These are phyloP conservation scores for Backusella tuberculispora DNA, from an alignment of 192 early-diverging fungal genomes.

Conservation along the genomic window DNA sequence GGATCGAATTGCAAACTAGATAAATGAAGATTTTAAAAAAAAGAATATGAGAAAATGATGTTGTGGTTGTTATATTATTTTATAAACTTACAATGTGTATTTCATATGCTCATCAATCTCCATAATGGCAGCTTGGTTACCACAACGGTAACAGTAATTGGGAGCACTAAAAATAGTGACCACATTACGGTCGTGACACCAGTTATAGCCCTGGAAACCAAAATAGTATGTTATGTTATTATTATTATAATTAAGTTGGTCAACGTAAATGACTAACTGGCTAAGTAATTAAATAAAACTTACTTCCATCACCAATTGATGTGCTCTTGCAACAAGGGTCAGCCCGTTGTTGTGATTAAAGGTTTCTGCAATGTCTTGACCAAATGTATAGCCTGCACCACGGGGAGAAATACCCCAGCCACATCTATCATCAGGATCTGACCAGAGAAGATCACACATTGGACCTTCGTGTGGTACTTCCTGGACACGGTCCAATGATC, in stretches of 20 bases:
- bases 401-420: conserved; percentile 89
- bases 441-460: conserved; percentile 90
- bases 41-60: background rate
- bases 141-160: conserved; percentile 99
- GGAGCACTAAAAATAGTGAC: conserved; percentile 99
- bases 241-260: background rate
- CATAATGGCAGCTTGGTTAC: conserved; percentile 99
- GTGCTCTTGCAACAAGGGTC: conserved; percentile 94
- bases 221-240: background rate
- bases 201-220: conserved; percentile 86
- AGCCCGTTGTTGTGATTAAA: conserved; percentile 96
- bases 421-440: conserved; percentile 85
- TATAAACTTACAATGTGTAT: conserved; percentile 87
- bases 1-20: conserved; percentile 92
- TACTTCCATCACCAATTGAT: conserved; percentile 92
- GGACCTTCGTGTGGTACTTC: conserved; percentile 88
- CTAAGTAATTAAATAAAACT: background rate
- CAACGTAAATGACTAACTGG: background rate
- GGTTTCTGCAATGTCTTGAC: conserved; percentile 85
- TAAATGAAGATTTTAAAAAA: background rate
- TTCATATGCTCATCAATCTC: conserved; percentile 99
- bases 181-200: conserved; percentile 98
- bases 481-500: conserved; percentile 92
- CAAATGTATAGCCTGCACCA: conserved; percentile 89
- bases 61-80: background rate